A percentile compares a stretch with the other conserved stretches of the same genome.
Conservation (phyloP, 257 asterid genomes). For the Voacanga thouarsii region DNA sequence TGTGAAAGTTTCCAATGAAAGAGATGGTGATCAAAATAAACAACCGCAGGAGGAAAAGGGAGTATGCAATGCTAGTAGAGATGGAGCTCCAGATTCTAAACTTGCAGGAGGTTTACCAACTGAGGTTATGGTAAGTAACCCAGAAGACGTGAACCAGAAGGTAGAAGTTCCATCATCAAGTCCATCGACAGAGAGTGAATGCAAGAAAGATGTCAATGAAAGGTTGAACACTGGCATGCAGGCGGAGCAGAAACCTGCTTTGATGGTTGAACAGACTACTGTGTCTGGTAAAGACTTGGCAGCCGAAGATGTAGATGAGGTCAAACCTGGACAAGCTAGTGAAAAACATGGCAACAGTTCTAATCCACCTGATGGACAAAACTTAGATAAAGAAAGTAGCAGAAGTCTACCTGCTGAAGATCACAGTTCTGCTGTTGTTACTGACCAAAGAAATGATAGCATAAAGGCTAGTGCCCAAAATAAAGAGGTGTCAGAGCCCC, state of each 20-base stretch:
- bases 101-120: constrained; percentile 17
- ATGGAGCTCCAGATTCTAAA: constrained; percentile 24
- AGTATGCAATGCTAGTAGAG: constrained; percentile 14
- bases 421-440: constrained; percentile 15
- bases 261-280: constrained; percentile 13
- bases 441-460: constrained; percentile 27
- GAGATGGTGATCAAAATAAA: constrained; percentile 26
- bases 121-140: constrained; percentile 23
- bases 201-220: constrained; percentile 24
- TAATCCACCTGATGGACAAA: constrained; percentile 24
- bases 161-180: constrained; percentile 28
- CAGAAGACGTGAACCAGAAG: constrained; percentile 23
- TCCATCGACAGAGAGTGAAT: constrained; percentile 18
- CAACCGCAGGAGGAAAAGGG: constrained; percentile 28
- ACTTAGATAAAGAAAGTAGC: constrained; percentile 19
- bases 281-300: constrained; percentile 16
- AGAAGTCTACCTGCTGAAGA: constrained; percentile 20
- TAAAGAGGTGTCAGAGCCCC: constrained; percentile 20
- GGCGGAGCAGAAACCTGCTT: constrained; percentile 22
- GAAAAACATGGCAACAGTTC: constrained; percentile 19
- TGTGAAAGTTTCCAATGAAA: constrained; percentile 23
- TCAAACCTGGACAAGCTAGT: constrained; percentile 28
- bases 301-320: constrained; percentile 23
- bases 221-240: constrained; percentile 15
- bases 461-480: constrained; percentile 29